These are phyloP conservation scores for Lojkania enalia DNA, from an alignment of 2,329 filamentous ascomycete genomes.

Conservation along the genomic window DNA sequence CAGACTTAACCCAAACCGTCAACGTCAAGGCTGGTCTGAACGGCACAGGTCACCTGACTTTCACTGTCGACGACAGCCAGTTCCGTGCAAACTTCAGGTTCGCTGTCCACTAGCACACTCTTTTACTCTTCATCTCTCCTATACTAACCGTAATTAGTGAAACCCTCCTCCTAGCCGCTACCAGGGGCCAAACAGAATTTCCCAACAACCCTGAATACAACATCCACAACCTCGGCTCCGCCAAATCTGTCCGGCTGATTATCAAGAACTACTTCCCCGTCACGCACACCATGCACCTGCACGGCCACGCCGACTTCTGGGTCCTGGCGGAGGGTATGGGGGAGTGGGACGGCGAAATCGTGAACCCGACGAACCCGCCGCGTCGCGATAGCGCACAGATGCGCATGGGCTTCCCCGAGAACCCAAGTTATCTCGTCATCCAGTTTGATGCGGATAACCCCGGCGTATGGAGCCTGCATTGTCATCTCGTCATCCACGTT, in stretches of 20 bases:
- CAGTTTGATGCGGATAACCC: conserved; percentile 44
- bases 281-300: conserved; percentile 47
- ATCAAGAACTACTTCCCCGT: conserved; percentile 28
- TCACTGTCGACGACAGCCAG: conserved; percentile 16
- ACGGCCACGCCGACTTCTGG: conserved; percentile 52
- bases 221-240: conserved; percentile 43
- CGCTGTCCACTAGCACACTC: too few species aligned
- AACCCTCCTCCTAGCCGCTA: too few species aligned
- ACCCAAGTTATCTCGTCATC: conserved; percentile 45
- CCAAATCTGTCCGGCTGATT: conserved; percentile 40
- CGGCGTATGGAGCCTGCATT: conserved; percentile 41
- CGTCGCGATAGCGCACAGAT: conserved; percentile 38
- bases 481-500: conserved; percentile 25
- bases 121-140: too few species aligned
- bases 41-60: too few species aligned
- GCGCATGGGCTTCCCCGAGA: conserved; percentile 21
- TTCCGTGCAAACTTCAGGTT: conserved; percentile 22
- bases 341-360: conserved; percentile 47
- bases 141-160: too few species aligned
- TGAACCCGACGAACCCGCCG: conserved; percentile 44
- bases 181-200: too few species aligned
- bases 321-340: conserved; percentile 50
- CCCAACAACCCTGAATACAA: conserved; percentile 29
- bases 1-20: conserved; percentile 35
- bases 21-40: too few species aligned